Evolutionary conservation across 495 filamentous ascomycete genomes (phyloP).

Genomic region (Collariella sp.): DNA sequence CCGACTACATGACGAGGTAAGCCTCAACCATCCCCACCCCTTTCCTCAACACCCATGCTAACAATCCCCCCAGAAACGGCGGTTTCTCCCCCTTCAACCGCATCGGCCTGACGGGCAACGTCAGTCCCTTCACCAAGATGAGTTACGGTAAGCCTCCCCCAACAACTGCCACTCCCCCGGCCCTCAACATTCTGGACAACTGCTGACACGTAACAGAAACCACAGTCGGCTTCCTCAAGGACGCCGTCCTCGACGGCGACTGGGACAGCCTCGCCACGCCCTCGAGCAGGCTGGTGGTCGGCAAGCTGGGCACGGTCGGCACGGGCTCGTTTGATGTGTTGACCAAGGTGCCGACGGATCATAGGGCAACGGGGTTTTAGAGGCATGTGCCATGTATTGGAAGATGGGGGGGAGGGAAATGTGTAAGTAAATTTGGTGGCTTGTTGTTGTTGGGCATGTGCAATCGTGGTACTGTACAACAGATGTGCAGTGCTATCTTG

Average conservation of each 20-base stretch:
- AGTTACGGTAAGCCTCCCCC: conserved; percentile 55
- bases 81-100: conserved; percentile 86
- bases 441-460: background rate
- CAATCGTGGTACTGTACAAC: background rate
- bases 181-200: background rate
- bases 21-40: background rate
- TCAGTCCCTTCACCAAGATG: conserved; percentile 93
- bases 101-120: conserved; percentile 70
- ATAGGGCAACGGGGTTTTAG: conserved; percentile 16
- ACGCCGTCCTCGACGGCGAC: conserved; percentile 82
- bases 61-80: conserved; percentile 47
- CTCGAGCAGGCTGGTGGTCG: conserved; percentile 80
- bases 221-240: conserved; percentile 83
- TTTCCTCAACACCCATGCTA: background rate
- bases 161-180: background rate
- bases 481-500: background rate
- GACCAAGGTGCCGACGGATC: conserved; percentile 36
- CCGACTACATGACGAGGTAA: conserved; percentile 78
- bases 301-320: conserved; percentile 69
- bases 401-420: background rate
- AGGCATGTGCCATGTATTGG: no score
- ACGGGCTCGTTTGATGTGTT: conserved; percentile 91
- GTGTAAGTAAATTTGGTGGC: background rate
- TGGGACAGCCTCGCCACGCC: conserved; percentile 82
- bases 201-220: conserved; percentile 48